A percentile compares a stretch with the other conserved stretches of the same genome.
Conservation (phyloP, 2,329 filamentous ascomycete species). For the Cytospora leucostoma region DNA sequence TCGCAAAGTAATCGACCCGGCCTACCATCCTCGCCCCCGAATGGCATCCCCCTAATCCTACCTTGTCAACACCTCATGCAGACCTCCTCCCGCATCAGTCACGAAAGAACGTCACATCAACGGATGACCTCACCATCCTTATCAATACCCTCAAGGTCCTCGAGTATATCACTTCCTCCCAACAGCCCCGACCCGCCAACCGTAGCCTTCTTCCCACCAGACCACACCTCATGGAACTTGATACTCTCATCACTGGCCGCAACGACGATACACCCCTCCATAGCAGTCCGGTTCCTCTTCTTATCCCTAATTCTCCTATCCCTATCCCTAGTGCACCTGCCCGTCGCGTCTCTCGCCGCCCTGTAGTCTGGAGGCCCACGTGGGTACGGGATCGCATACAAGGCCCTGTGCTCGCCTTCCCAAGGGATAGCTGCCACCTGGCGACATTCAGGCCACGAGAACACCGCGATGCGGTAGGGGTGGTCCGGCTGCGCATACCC, state of each 20-base stretch:
- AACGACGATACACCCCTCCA: conserved; percentile 85
- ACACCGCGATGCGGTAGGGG: conserved; percentile 84
- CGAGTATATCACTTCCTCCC: conserved; percentile 82
- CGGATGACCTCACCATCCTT: conserved; percentile 72
- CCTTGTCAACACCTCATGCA: not conserved
- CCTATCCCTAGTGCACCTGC: conserved; percentile 33
- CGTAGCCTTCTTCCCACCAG: conserved; percentile 58
- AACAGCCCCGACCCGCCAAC: conserved; percentile 61
- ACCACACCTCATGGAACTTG: conserved; percentile 96
- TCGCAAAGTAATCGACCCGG: not conserved
- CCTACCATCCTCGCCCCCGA: not conserved
- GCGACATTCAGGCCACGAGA: conserved; percentile 89
- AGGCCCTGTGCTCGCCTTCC: conserved; percentile 74
- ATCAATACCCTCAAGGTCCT: conserved; percentile 78
- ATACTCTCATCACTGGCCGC: conserved; percentile 90
- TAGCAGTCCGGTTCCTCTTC: conserved; percentile 51
- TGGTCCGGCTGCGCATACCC: conserved; percentile 92
- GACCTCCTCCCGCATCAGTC: not conserved
- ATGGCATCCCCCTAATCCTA: no score
- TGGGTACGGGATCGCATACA: conserved; percentile 88
- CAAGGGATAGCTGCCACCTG: conserved; percentile 84
- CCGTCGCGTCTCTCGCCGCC: conserved; percentile 46
- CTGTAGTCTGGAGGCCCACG: conserved; percentile 41
- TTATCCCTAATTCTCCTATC: conserved; percentile 42
- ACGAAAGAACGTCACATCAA: conserved; percentile 41